These are phyloP conservation scores for Vigna unguiculata DNA, from an alignment of 306 rosid species.

Conservation along the genomic window DNA sequence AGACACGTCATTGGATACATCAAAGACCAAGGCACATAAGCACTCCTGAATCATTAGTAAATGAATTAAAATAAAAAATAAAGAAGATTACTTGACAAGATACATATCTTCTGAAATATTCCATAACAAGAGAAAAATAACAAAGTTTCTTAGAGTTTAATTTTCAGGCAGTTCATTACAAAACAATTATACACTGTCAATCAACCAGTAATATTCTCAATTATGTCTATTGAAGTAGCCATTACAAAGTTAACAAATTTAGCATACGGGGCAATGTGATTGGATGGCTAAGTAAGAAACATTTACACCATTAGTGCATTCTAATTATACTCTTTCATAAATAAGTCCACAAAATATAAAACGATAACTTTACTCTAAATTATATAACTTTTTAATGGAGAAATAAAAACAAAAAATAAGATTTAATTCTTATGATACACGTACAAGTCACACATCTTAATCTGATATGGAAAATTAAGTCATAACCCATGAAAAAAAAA, in stretches of 20 bases:
- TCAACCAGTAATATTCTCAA: neutral
- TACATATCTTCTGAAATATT: constrained; percentile 31
- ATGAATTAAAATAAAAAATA: constrained; percentile 34
- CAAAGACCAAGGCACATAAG: constrained; percentile 78
- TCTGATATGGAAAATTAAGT: neutral
- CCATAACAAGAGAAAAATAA: neutral
- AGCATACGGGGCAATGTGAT: neutral
- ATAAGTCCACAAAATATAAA: neutral
- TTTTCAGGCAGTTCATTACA: neutral
- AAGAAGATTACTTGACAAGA: constrained; percentile 36
- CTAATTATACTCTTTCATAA: neutral
- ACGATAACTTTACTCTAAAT: neutral
- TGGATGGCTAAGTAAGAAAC: neutral
- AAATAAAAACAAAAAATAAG: neutral
- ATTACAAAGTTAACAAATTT: neutral
- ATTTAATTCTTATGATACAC: neutral
- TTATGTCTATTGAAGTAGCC: neutral
- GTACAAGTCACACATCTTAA: neutral
- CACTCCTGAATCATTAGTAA: constrained; percentile 75
- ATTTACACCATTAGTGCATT: neutral
- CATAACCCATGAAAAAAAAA: neutral
- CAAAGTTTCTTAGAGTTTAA: neutral
- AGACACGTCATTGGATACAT: constrained; percentile 80
- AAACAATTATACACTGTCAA: neutral
- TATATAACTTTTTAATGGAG: neutral